Evolutionary conservation across 257 asterid species (phyloP), one percentile per base, ranked within the genome.

Genomic region (Solanum virginianum): DNA sequence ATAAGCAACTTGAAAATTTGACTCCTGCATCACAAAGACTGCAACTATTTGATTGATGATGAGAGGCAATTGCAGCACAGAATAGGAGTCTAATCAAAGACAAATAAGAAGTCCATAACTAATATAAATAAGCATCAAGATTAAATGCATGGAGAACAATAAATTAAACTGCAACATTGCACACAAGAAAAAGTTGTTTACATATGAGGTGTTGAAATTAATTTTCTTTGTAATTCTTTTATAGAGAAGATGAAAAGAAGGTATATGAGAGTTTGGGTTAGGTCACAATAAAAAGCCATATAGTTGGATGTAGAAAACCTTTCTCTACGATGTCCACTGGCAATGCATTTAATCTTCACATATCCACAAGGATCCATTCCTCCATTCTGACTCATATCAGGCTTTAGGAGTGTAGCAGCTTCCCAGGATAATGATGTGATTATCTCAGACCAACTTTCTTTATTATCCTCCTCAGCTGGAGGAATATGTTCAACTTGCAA

Each of bases 321-420:
- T 85, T 96, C 97, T 66, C 95, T 94, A 68, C 95, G 97, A 87
- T 83, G 91, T 72, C 99, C 99, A 60, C 97, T 91, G 63, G 98
- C 98, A 79, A 95, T 87, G 89, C 98, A 96, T 90, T 96, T 95
- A n/a, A 96, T 96, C 89, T 96, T 96, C 84, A 95, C 98, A 83
- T 96, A 96, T 17, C 95, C 94, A 85, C 97, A 97, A 1, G 98
- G 99, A 89, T 96, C 98, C 98, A 94, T 96, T 90, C 94, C 98
- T 74, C 97, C 98, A 79, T 98, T 92, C 80, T 89, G 90, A 90
- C 98, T 96, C 86, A 86, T 96, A 87, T 96, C 99, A 60, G 98
- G 98, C 92, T 93, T 96, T 84, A 96, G 88, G 54, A 95, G 83
- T 9, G 95, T 90, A 77, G 99, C 99, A 87, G 98, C 99, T 90